phyloP scores from a whole-genome alignment of 495 filamentous ascomycete genomes.

The Neurospora sp. region DNA sequence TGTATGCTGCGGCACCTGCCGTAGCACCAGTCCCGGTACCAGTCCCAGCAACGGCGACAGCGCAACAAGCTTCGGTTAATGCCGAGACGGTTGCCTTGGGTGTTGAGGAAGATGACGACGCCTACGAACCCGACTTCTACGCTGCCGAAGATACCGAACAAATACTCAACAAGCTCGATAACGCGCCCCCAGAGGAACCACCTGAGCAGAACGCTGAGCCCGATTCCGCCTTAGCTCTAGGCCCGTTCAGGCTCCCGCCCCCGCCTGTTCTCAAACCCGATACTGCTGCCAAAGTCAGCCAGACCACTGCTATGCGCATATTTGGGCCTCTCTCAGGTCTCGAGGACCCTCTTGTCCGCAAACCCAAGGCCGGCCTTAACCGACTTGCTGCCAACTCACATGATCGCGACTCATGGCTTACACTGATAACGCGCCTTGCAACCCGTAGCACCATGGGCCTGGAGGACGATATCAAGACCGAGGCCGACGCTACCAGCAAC shows the following conservation, averaged over 20 bases:
- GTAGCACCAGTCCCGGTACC: constrained; percentile 6
- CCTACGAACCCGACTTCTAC: constrained; percentile 79
- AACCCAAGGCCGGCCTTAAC: constrained; percentile 60
- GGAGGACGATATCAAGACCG: constrained; percentile 45
- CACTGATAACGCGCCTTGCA: constrained; percentile 73
- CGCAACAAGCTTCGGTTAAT: constrained; percentile 33
- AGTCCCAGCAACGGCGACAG: constrained; percentile 2
- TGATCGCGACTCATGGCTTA: constrained; percentile 86
- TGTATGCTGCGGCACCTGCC: constrained; percentile 10
- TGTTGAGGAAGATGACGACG: constrained; percentile 67
- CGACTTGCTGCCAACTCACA: constrained; percentile 76
- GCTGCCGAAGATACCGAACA: constrained; percentile 62
- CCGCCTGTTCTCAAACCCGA: constrained; percentile 61
- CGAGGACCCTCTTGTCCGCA: constrained; percentile 43
- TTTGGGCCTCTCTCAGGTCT: constrained; percentile 65
- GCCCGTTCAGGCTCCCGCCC: constrained; percentile 66
- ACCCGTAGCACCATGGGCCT: constrained; percentile 66
- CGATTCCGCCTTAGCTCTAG: constrained; percentile 39
- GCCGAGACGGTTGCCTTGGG: constrained; percentile 38
- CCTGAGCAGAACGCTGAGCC: constrained; percentile 20
- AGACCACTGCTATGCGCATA: constrained; percentile 60
- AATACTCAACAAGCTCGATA: constrained; percentile 60
- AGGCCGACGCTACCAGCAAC: constrained; percentile 21
- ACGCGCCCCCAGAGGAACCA: constrained; percentile 41
- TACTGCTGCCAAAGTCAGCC: constrained; percentile 55